Conservation (phyloP, 768 basidiomycete genomes). For the Rhizopogon salebrosus region DNA sequence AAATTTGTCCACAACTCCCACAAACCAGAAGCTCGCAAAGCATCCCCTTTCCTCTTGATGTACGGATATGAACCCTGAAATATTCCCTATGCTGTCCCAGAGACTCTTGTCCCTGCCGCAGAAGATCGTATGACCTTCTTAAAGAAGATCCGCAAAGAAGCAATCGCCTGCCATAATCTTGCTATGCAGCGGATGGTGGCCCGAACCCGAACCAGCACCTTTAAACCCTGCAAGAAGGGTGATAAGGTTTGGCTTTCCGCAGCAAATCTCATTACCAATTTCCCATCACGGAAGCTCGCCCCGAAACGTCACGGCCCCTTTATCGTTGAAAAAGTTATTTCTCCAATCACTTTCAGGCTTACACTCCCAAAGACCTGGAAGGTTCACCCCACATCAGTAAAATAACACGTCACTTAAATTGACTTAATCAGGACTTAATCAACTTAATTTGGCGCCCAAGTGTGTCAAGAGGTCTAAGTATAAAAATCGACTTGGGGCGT, state of each 20-base stretch:
- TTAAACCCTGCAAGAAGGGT: too few relatives aligned
- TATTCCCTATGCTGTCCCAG: too few relatives aligned
- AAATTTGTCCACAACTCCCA: conserved; percentile 5
- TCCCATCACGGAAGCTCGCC: too few relatives aligned
- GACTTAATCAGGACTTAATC: not conserved
- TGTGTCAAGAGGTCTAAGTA: not conserved
- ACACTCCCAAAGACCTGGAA: not conserved
- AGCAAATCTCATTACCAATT: too few relatives aligned
- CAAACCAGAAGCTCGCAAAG: not conserved
- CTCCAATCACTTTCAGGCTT: not conserved
- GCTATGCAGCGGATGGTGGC: not conserved
- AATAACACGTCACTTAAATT: not conserved
- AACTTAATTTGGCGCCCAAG: not conserved
- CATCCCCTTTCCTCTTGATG: conserved; percentile 1
- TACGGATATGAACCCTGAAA: not conserved
- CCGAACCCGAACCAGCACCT: too few relatives aligned
- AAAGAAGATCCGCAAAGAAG: not conserved
- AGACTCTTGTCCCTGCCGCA: too few relatives aligned
- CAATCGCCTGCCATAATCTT: not conserved
- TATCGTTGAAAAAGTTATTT: not conserved
- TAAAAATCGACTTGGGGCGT: not conserved
- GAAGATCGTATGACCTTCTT: too few relatives aligned
- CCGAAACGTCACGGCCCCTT: too few relatives aligned
- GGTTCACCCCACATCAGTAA: not conserved
- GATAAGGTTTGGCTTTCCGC: too few relatives aligned